Conservation (phyloP, 257 asterid genomes). For the Linaria vulgaris region DNA sequence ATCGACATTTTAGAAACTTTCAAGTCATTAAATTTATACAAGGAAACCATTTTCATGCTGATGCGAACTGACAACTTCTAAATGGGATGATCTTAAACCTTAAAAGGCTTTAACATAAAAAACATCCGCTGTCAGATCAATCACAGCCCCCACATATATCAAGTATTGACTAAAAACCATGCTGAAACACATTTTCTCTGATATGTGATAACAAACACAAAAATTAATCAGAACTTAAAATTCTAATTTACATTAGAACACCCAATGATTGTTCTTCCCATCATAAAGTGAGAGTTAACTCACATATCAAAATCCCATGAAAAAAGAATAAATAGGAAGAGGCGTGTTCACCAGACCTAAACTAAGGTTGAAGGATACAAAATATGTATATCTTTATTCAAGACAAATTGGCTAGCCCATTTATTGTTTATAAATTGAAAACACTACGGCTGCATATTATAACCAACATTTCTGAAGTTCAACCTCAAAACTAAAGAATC, state of each 20-base stretch:
- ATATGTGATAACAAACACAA: too few relatives aligned
- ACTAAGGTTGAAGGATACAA: not conserved
- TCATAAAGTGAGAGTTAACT: not conserved
- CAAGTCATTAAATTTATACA: too few relatives aligned
- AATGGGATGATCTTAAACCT: too few relatives aligned
- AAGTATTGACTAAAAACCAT: not conserved
- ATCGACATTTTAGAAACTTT: too few relatives aligned
- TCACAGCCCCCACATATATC: too few relatives aligned
- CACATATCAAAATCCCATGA: not conserved
- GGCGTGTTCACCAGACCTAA: too few relatives aligned
- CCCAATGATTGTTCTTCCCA: not conserved
- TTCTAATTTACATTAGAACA: not conserved
- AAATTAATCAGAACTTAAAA: not conserved
- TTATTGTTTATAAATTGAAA: too few relatives aligned
- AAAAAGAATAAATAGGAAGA: not conserved
- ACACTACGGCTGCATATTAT: slow-evolving; percentile 5
- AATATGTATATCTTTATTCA: not conserved
- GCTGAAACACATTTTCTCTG: not conserved
- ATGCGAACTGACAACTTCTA: too few relatives aligned
- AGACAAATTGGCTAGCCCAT: slow-evolving; percentile 2
- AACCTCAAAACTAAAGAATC: slow-evolving; percentile 4
- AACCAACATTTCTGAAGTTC: not conserved
- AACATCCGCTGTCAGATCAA: too few relatives aligned
- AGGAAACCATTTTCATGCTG: too few relatives aligned
- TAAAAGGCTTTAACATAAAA: too few relatives aligned